A percentile compares a stretch with the other conserved stretches of the same genome.
phyloP scores from a whole-genome alignment of 257 asterid species.

The Mentha longifolia region DNA sequence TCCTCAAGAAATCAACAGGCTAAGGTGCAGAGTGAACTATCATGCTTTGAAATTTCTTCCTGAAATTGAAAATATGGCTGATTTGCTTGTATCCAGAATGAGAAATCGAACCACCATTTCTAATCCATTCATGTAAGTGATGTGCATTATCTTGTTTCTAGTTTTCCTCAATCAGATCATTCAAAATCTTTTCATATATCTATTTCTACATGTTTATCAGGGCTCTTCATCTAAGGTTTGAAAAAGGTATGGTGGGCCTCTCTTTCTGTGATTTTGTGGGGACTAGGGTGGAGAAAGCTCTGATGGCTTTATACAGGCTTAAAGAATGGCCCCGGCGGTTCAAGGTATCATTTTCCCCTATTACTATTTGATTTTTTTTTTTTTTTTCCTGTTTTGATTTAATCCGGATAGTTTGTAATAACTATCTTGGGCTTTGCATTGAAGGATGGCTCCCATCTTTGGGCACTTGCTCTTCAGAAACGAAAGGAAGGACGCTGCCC shows the following conservation, averaged over 20 bases:
- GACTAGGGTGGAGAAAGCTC: slow-evolving; percentile 84
- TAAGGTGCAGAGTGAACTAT: slow-evolving; percentile 97
- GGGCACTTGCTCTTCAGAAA: slow-evolving; percentile 96
- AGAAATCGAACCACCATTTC: slow-evolving; percentile 86
- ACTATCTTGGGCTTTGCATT: slow-evolving; percentile 31
- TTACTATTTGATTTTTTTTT: slow-evolving; percentile 17
- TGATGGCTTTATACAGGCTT: slow-evolving; percentile 85
- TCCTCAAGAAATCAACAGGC: slow-evolving; percentile 93
- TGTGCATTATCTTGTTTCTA: slow-evolving; percentile 19
- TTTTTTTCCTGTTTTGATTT: slow-evolving; percentile 17
- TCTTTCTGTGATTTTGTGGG: slow-evolving; percentile 99
- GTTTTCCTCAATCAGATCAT: slow-evolving; percentile 25
- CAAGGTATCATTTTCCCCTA: slow-evolving; percentile 56
- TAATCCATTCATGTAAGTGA: slow-evolving; percentile 90
- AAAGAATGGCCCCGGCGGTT: slow-evolving; percentile 99
- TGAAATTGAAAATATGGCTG: slow-evolving; percentile 94
- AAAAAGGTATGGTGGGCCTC: slow-evolving; percentile 99
- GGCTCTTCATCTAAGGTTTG: slow-evolving; percentile 99
- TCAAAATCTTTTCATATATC: slow-evolving; percentile 9
- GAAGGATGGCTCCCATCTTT: slow-evolving; percentile 99
- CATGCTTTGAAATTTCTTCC: slow-evolving; percentile 98
- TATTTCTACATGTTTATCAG: slow-evolving; percentile 44
- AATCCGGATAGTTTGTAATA: slow-evolving; percentile 7
- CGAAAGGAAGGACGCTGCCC: slow-evolving; percentile 99
- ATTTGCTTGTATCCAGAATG: slow-evolving; percentile 94